phyloP scores from a whole-genome alignment of 306 rosid genomes.

The Comarum palustre region DNA sequence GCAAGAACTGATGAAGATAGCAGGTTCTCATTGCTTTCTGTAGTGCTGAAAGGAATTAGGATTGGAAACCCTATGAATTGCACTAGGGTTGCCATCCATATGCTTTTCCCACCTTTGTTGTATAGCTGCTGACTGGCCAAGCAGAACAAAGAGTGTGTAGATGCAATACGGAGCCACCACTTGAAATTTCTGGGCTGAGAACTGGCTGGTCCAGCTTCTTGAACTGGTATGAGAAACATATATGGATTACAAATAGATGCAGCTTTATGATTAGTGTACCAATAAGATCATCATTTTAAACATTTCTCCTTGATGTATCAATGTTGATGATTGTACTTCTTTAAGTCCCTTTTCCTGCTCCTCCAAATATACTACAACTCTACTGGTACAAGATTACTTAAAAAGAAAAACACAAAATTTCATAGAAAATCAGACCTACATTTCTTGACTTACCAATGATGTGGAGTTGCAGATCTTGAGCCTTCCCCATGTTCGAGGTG shows the following conservation, averaged over 20 bases:
- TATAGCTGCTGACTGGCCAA: slow-evolving; percentile 37
- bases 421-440: background rate
- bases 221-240: background rate
- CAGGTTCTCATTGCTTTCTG: slow-evolving; percentile 4
- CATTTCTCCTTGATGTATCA: background rate
- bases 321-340: background rate
- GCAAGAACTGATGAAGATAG: slow-evolving; percentile 23
- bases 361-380: background rate
- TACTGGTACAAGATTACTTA: background rate
- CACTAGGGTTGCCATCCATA: background rate
- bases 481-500: slow-evolving; percentile 14
- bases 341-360: background rate
- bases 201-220: background rate
- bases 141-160: slow-evolving; percentile 15
- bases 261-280: slow-evolving; percentile 11
- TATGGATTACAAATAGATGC: background rate
- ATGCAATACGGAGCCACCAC: slow-evolving; percentile 17
- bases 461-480: slow-evolving; percentile 17
- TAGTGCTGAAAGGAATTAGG: slow-evolving; percentile 3
- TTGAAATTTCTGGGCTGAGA: background rate
- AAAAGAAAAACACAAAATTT: background rate
- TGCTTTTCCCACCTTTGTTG: slow-evolving; percentile 41
- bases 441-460: slow-evolving; percentile 5
- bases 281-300: background rate
- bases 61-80: background rate